These are phyloP conservation scores for Euptelea pleiosperma DNA, from an alignment of 164 flowering plant genomes.

Conservation along the genomic window DNA sequence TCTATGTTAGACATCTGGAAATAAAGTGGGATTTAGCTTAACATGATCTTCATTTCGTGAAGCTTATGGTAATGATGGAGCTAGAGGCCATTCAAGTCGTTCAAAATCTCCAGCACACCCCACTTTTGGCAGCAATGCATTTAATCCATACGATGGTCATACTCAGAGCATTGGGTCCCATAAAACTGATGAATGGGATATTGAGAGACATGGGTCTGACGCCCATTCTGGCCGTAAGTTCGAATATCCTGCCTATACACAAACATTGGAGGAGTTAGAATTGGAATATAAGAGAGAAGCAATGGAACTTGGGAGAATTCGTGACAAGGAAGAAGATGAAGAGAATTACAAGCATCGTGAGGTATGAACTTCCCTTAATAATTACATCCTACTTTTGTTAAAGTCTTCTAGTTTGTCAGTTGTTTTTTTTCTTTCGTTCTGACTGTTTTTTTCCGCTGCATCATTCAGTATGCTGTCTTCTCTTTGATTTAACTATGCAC, in stretches of 20 bases:
- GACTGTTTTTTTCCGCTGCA: neutral
- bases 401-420: neutral
- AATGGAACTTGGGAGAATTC: constrained; percentile 65
- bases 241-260: constrained; percentile 47
- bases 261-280: constrained; percentile 80
- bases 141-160: constrained; percentile 56
- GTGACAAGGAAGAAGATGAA: constrained; percentile 95
- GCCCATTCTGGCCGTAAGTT: constrained; percentile 45
- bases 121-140: constrained; percentile 40
- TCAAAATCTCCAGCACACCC: constrained; percentile 76
- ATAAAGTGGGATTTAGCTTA: constrained; percentile 49
- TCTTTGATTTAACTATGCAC: too few relatives aligned
- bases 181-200: constrained; percentile 62
- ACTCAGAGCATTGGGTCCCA: constrained; percentile 42
- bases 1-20: constrained; percentile 44
- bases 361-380: constrained; percentile 50
- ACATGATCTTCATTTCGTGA: constrained; percentile 83
- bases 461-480: too few relatives aligned
- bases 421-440: neutral
- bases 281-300: constrained; percentile 81
- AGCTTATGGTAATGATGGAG: constrained; percentile 91
- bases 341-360: constrained; percentile 92
- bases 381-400: neutral
- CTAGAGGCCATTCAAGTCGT: constrained; percentile 63
- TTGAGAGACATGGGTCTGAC: constrained; percentile 52